Conservation (phyloP, 2,329 filamentous ascomycete species). For the Arthrobotrys conoides region DNA sequence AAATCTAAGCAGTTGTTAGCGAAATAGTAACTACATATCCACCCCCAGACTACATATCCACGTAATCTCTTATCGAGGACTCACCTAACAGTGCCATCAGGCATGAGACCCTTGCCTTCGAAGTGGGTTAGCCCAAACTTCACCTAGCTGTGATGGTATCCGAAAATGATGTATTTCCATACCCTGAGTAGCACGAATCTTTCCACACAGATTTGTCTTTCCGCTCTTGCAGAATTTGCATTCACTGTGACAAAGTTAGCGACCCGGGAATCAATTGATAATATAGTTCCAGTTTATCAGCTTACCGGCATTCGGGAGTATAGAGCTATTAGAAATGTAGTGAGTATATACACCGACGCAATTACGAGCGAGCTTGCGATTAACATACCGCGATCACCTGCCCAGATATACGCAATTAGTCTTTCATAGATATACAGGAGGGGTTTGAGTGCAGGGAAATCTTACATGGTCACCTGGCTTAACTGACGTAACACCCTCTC, state of each 20-base stretch:
- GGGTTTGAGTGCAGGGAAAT: background rate
- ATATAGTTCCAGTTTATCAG: background rate
- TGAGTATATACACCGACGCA: constrained; percentile 2
- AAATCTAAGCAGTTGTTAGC: constrained; percentile 27
- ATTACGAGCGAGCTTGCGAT: background rate
- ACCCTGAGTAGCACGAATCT: constrained; percentile 77
- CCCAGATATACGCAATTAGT: background rate
- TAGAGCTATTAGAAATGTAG: constrained; percentile 31
- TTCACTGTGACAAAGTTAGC: constrained; percentile 76
- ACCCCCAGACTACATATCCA: background rate
- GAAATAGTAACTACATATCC: background rate
- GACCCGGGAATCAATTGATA: background rate
- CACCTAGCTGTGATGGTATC: background rate
- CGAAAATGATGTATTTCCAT: background rate
- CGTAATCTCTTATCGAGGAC: background rate
- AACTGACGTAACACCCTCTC: constrained; percentile 93
- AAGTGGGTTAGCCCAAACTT: background rate
- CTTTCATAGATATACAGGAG: background rate
- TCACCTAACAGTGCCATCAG: constrained; percentile 87
- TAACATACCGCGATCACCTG: constrained; percentile 56
- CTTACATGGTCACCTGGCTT: constrained; percentile 90
- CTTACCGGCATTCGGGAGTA: constrained; percentile 47
- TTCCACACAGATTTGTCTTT: constrained; percentile 95
- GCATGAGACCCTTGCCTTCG: constrained; percentile 80
- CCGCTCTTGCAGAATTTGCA: constrained; percentile 99